Evolutionary conservation across 768 basidiomycete species (phyloP).

Genomic region (Amanita pseudoporphyria): DNA sequence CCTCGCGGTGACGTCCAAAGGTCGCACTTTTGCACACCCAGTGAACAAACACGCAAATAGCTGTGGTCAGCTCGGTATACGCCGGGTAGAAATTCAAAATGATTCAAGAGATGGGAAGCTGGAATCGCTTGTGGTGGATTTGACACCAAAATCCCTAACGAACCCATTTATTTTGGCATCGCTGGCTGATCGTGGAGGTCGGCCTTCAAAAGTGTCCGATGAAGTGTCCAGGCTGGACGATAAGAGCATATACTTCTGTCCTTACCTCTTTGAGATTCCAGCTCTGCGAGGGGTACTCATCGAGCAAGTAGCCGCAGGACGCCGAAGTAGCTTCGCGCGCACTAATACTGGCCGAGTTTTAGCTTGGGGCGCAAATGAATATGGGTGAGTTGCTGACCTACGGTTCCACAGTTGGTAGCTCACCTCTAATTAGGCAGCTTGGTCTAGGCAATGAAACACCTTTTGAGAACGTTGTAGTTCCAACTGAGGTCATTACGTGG

Average conservation of each 20-base stretch:
- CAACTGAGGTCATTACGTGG: conserved; percentile 78
- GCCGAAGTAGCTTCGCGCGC: conserved; percentile 61
- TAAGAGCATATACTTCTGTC: conserved; percentile 52
- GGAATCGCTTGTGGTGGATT: conserved; percentile 33
- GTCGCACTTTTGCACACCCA: conserved; percentile 74
- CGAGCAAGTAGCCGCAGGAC: conserved; percentile 64
- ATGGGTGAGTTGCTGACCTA: conserved; percentile 40
- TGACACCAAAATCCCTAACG: conserved; percentile 43
- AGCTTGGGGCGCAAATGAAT: conserved; percentile 86
- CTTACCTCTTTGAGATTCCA: conserved; percentile 68
- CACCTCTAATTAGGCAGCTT: conserved; percentile 48
- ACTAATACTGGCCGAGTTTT: conserved; percentile 66
- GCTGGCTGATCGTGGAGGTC: conserved; percentile 25
- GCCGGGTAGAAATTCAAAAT: conserved; percentile 45
- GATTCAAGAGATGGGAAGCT: conserved; percentile 17
- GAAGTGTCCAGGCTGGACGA: conserved; percentile 25
- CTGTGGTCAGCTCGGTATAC: conserved; percentile 77
- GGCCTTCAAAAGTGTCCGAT: conserved; percentile 20
- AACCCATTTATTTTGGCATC: conserved; percentile 40
- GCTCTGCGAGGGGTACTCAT: conserved; percentile 54
- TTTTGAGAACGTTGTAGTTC: conserved; percentile 63
- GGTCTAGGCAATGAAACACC: conserved; percentile 60
- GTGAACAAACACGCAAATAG: conserved; percentile 66
- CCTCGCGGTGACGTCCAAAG: conserved; percentile 61
- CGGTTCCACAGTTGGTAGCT: not conserved